Conservation (phyloP, 2,329 filamentous ascomycete species). For the Pseudogymnoascus sp. region DNA sequence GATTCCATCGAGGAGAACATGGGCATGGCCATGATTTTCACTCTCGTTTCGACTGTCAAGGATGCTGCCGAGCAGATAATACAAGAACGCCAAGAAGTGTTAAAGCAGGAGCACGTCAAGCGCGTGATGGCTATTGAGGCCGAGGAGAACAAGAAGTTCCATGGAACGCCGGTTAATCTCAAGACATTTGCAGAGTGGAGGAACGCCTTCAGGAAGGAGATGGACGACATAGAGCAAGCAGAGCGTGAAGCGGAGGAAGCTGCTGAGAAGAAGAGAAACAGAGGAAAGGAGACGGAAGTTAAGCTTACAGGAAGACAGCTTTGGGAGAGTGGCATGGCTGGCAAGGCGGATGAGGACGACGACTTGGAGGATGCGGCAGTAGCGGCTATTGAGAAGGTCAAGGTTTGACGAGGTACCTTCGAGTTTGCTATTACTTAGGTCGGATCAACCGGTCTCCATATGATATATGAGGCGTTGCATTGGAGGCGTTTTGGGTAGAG, state of each 20-base stretch:
- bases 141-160: constrained; percentile 94
- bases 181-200: constrained; percentile 83
- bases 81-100: constrained; percentile 59
- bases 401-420: constrained; percentile 44
- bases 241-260: constrained; percentile 68
- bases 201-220: constrained; percentile 67
- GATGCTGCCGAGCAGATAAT: constrained; percentile 85
- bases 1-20: constrained; percentile 83
- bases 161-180: constrained; percentile 78
- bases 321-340: constrained; percentile 66
- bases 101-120: constrained; percentile 50
- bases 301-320: constrained; percentile 66
- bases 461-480: constrained; percentile 20
- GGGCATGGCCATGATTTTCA: constrained; percentile 97
- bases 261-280: constrained; percentile 75
- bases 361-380: constrained; percentile 51
- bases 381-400: constrained; percentile 61
- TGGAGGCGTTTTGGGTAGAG: constrained; percentile 19
- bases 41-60: constrained; percentile 77
- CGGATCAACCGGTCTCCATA: background rate
- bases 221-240: constrained; percentile 61
- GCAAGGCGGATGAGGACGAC: constrained; percentile 58
- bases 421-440: constrained; percentile 13
- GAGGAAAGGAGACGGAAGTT: constrained; percentile 63
- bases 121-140: constrained; percentile 56